Evolutionary conservation across 2,329 filamentous ascomycete genomes (phyloP).

Genomic region (Diaporthe sp.): DNA sequence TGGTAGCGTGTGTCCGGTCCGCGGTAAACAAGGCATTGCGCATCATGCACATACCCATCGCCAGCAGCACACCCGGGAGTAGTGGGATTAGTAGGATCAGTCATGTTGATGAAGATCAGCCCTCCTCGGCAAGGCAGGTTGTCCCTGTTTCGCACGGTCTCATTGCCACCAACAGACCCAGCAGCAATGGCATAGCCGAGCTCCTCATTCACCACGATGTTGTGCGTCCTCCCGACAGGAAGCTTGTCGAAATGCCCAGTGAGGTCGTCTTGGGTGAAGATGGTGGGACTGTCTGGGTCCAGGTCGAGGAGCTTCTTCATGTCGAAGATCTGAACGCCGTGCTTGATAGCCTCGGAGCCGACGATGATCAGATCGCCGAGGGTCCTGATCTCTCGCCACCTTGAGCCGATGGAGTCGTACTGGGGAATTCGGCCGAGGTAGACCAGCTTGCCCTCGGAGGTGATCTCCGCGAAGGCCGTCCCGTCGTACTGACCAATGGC

Average conservation of each 20-base stretch:
- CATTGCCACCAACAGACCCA: conserved; percentile 55
- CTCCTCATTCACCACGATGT: conserved; percentile 62
- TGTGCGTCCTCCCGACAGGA: conserved; percentile 60
- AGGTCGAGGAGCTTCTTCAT: conserved; percentile 68
- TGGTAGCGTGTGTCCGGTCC: conserved; percentile 61
- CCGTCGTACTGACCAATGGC: conserved; percentile 68
- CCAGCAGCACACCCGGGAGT: conserved; percentile 65
- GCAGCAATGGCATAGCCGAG: conserved; percentile 59
- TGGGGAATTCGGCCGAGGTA: conserved; percentile 68
- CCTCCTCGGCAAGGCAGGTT: conserved; percentile 58
- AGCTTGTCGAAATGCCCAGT: conserved; percentile 57
- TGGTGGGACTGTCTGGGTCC: conserved; percentile 57
- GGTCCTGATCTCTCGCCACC: conserved; percentile 67
- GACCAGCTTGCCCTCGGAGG: conserved; percentile 60
- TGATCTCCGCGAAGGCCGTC: conserved; percentile 67
- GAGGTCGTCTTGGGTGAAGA: conserved; percentile 59
- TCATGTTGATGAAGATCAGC: conserved; percentile 70
- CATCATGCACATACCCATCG: conserved; percentile 73
- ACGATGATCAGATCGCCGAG: conserved; percentile 55
- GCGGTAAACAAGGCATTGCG: conserved; percentile 68
- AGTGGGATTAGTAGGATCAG: conserved; percentile 65
- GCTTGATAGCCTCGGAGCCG: conserved; percentile 58
- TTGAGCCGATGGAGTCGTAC: conserved; percentile 57
- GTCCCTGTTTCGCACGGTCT: conserved; percentile 48
- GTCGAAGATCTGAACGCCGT: conserved; percentile 75